Conservation (phyloP, 768 basidiomycete genomes). For the Russula virescens region DNA sequence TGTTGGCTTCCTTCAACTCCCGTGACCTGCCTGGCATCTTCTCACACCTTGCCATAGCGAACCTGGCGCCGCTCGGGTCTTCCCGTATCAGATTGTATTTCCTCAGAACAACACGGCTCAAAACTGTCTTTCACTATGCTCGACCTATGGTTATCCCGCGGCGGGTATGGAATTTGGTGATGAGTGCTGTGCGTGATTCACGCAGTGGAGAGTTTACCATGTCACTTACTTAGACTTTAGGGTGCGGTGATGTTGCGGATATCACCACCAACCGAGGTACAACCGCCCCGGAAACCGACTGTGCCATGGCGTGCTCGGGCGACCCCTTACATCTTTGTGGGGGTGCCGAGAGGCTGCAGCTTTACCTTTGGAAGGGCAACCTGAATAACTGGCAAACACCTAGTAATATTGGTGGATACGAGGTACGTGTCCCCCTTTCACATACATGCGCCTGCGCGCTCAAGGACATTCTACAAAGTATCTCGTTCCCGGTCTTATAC, state of each 20-base stretch:
- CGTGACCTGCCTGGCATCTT: no score
- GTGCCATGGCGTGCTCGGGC: constrained; percentile 55
- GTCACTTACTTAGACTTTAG: constrained; percentile 32
- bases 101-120: constrained; percentile 57
- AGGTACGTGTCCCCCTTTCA: constrained; percentile 40
- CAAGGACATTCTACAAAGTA: constrained; percentile 30
- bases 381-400: constrained; percentile 64
- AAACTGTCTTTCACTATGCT: constrained; percentile 63
- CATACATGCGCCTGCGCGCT: background rate
- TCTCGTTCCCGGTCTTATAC: constrained; percentile 54
- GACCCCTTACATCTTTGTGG: constrained; percentile 69
- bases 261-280: constrained; percentile 36
- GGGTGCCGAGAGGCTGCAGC: constrained; percentile 43
- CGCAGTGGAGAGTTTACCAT: background rate
- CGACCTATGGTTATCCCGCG: constrained; percentile 64
- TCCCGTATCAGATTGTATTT: constrained; percentile 58
- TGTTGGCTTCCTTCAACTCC: constrained; percentile 22
- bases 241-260: constrained; percentile 64
- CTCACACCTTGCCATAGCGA: constrained; percentile 39
- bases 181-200: constrained; percentile 60
- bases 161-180: constrained; percentile 64
- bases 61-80: constrained; percentile 38
- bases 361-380: constrained; percentile 31
- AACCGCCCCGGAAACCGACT: constrained; percentile 35
- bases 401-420: constrained; percentile 57